Conservation (phyloP, 306 rosid species). For the Fagus sylvatica region DNA sequence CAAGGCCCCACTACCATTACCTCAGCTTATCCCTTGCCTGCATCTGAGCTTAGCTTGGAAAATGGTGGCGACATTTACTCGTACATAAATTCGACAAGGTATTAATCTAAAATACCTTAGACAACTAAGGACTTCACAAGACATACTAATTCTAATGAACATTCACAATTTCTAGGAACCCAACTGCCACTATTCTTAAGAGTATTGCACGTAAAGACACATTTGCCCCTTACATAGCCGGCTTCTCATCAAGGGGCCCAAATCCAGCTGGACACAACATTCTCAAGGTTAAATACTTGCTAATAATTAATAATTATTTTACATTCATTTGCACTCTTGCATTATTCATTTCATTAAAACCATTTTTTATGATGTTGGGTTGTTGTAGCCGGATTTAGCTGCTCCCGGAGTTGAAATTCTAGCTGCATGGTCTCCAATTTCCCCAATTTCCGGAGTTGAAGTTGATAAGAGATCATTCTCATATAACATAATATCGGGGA, state of each 20-base stretch:
- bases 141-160: background rate
- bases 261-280: constrained; percentile 34
- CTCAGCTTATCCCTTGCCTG: constrained; percentile 21
- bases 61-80: background rate
- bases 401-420: constrained; percentile 32
- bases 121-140: background rate
- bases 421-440: constrained; percentile 29
- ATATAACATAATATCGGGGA: constrained; percentile 18
- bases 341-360: no score
- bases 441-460: background rate
- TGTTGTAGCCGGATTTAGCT: constrained; percentile 28
- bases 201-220: constrained; percentile 22
- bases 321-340: no score
- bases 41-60: constrained; percentile 3
- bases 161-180: constrained; percentile 12
- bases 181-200: constrained; percentile 45
- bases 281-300: background rate
- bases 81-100: constrained; percentile 33
- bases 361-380: background rate
- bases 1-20: background rate
- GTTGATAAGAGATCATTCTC: background rate
- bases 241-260: constrained; percentile 66
- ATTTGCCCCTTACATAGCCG: constrained; percentile 32
- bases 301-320: no score
- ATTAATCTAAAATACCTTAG: background rate